Evolutionary conservation across 2,329 filamentous ascomycete species (phyloP), one percentile per base, ranked within the genome.

Genomic region (Scedosporium dehoogii): DNA sequence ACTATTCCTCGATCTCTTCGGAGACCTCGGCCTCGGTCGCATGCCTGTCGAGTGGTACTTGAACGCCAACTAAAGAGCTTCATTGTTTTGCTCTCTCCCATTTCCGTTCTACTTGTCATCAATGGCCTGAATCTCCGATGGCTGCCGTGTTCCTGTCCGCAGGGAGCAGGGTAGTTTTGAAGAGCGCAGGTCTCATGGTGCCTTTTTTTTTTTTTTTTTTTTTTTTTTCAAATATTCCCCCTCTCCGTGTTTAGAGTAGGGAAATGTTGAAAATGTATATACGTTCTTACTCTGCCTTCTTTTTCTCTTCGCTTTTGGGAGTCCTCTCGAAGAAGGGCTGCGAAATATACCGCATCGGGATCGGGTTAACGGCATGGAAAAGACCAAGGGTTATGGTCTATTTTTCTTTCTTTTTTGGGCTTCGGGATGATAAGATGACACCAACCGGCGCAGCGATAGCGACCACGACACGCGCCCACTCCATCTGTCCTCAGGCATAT

Each of bases 1-100:
- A 67, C 74, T 81, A 65, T 88, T 86, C 73, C 66, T 69, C n/a
- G 75, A 79, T 21, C 76, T 89, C 61, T 80, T 76, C 59, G 78
- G 74, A 62, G 70, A 73, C 27, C 72, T 80, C n/a, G 73, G 67
- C 23, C 69, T 72, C 41, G 82, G 82, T 29, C 77, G 80, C 62
- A 67, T 67, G 38, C 58, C 67, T 3, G 72, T 77, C 59, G 68
- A 69, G 33, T 85, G 82, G 81, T 78, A 69, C 62, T 81, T 82
- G 71, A 76, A 74, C 59, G 60, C 71, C 68, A 75, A 74, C 70
- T 64, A 59, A 21, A 14, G 25, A 21, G 18, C 38, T 57, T 6
- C 9, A 9, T 38, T 27, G 33, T 29, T 41, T 42, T 51, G 18
- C 23, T 51, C 27, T n/a, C 59, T 9, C 42, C n/a, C 25, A 29